Evolutionary conservation across 129 eudicot genomes (phyloP), one percentile per base, ranked within the genome.

Genomic region (Ambrosia artemisiifolia): DNA sequence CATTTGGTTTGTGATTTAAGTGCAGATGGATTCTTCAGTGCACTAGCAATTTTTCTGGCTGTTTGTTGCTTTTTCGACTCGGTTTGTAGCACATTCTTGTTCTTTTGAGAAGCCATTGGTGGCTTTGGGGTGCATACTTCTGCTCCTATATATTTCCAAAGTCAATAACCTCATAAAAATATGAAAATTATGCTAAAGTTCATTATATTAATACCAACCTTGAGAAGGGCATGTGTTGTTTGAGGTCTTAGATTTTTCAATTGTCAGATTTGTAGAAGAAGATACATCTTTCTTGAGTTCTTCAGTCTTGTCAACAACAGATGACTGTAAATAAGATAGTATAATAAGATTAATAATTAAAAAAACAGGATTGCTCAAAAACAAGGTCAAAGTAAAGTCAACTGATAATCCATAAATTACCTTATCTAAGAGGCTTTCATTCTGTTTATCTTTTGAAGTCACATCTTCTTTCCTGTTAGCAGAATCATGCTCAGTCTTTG

Each of bases 51-150:
- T 73, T 74, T 95, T 70, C 82, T 80, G 3, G 96, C 96, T 10
- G 91, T 83, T 48, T 63, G 90, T 19, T 74, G 82, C 74, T 83
- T 95, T 72, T 78, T 88, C 59, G 79, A 64, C 5, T 76, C 85
- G 0, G 86, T 57, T 67, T 28, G 70, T 55, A 48, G 20, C 77
- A 30, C 59, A 40, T 48, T 57, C 54, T 82, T 68, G 47, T 72
- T 67, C 82, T 82, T 85, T 40, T 55, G 81, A 67, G 85, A 55
- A 49, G 40, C 55, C 11, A 54, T 38, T 34, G 53, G 78, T 30
- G 86, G 92, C 69, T 80, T 84, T 46, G 99, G 96, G 46, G 97
- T 95, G 76, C 91, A 83, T 78, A 77, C 73, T 71, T 80, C 91
- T 59, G 72, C 17, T 56, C 79, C 84, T 71, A 44, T 6, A 38